A percentile compares a stretch with the other conserved stretches of the same genome.
phyloP scores from a whole-genome alignment of 805 yeast genomes.

The Clavispora asparagi region DNA sequence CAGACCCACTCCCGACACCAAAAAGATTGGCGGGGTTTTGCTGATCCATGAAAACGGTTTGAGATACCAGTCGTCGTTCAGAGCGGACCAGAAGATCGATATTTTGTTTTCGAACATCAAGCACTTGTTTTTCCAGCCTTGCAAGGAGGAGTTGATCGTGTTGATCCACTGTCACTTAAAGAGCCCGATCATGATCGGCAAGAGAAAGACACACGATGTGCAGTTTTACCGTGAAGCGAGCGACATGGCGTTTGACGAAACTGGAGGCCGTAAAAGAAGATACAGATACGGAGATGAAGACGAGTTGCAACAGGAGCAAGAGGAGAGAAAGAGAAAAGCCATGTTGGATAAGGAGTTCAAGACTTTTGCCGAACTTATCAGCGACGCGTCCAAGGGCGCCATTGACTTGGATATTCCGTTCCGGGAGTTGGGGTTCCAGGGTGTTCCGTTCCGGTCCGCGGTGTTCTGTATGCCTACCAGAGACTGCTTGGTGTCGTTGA shows the following conservation, averaged over 20 bases:
- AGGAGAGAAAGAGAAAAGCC: constrained; percentile 89
- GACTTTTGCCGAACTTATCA: constrained; percentile 81
- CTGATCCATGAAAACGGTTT: constrained; percentile 95
- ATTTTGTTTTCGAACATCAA: constrained; percentile 85
- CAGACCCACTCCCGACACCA: constrained; percentile 96
- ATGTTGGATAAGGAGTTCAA: constrained; percentile 89
- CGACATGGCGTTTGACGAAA: constrained; percentile 93
- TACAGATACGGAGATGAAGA: constrained; percentile 96
- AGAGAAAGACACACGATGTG: constrained; percentile 89
- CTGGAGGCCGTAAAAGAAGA: constrained; percentile 86
- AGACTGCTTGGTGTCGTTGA: constrained; percentile 89
- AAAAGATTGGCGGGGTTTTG: constrained; percentile 84
- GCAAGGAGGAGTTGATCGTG: constrained; percentile 90
- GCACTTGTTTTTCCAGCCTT: constrained; percentile 92
- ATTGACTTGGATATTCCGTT: constrained; percentile 91
- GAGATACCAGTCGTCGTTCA: constrained; percentile 81
- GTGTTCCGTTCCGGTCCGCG: constrained; percentile 94
- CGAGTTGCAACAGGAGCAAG: constrained; percentile 97
- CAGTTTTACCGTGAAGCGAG: constrained; percentile 97
- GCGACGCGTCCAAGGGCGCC: constrained; percentile 79
- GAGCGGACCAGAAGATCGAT: constrained; percentile 83
- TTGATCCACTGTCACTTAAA: constrained; percentile 89
- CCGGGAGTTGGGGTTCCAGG: constrained; percentile 93
- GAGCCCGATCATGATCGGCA: constrained; percentile 91
- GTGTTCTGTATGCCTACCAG: constrained; percentile 96